A percentile compares a stretch with the other conserved stretches of the same genome.
Evolutionary conservation across 306 rosid species (phyloP).

Genomic region (Cucurbita ficifolia): DNA sequence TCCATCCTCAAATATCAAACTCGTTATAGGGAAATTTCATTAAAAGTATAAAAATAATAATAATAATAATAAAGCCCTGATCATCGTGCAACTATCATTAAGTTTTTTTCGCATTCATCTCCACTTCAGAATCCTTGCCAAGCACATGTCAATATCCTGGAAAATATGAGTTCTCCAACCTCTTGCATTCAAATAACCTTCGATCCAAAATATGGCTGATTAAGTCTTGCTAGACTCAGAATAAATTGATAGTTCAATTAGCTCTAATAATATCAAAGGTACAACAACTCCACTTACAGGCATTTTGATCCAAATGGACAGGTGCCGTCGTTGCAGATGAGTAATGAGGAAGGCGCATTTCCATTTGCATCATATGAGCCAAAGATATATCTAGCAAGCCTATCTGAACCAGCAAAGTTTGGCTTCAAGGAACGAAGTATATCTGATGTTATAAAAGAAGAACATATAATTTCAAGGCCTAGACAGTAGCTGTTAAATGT

Average conservation of each 20-base stretch:
- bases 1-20: not conserved
- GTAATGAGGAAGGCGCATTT: constrained; percentile 15
- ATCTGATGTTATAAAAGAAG: constrained; percentile 47
- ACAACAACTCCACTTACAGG: constrained; percentile 36
- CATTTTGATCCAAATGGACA: constrained; percentile 34
- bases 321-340: constrained; percentile 20
- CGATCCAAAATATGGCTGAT: not conserved
- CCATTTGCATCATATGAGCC: constrained; percentile 30
- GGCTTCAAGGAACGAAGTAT: constrained; percentile 43
- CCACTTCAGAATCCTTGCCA: not conserved
- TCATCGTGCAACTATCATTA: not conserved
- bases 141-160: not conserved
- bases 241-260: not conserved
- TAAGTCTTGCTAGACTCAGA: not conserved
- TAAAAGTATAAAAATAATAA: not conserved
- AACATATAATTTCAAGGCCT: not conserved
- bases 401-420: constrained; percentile 29
- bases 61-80: not conserved
- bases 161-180: not conserved
- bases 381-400: constrained; percentile 38
- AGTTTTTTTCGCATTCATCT: not conserved
- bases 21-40: not conserved
- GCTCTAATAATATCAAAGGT: not conserved
- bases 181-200: not conserved
- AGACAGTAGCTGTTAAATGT: not conserved